A percentile compares a stretch with the other conserved stretches of the same genome.
Conservation (phyloP, 768 basidiomycete species). For the Lactarius deliciosus region DNA sequence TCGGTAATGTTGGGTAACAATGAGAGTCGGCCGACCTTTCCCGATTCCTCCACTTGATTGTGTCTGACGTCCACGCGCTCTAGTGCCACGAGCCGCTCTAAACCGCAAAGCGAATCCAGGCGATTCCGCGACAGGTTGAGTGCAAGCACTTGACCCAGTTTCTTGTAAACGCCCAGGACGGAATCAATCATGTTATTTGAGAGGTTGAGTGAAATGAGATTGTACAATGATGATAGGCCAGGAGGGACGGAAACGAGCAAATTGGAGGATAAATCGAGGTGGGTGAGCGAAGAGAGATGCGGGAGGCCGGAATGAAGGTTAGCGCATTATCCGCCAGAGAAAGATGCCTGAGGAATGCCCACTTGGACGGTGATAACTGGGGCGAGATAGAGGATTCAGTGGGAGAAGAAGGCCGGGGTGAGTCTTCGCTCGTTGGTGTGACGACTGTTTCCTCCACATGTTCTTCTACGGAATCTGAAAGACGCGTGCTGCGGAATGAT, state of each 20-base stretch:
- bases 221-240: conserved; percentile 69
- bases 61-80: conserved; percentile 81
- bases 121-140: conserved; percentile 86
- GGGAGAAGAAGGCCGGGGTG: too few relatives aligned
- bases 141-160: conserved; percentile 71
- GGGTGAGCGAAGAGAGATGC: conserved; percentile 70
- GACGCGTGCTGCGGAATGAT: too few relatives aligned
- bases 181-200: conserved; percentile 97
- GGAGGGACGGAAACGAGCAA: conserved; percentile 79
- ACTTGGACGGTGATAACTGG: too few relatives aligned
- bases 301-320: conserved; percentile 38
- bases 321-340: too few relatives aligned
- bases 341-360: conserved; percentile 29
- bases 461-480: too few relatives aligned
- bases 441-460: too few relatives aligned
- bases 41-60: conserved; percentile 78
- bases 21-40: conserved; percentile 82
- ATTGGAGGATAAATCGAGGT: conserved; percentile 89
- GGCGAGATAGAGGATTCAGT: too few relatives aligned
- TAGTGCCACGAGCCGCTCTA: conserved; percentile 84
- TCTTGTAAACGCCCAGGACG: conserved; percentile 83
- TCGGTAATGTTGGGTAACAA: conserved; percentile 75
- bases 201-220: conserved; percentile 90
- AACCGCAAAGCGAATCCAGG: conserved; percentile 90
- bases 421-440: too few relatives aligned